Evolutionary conservation across 495 filamentous ascomycete species (phyloP), one percentile per base, ranked within the genome.

Genomic region (Symbiotaphrina buchneri): DNA sequence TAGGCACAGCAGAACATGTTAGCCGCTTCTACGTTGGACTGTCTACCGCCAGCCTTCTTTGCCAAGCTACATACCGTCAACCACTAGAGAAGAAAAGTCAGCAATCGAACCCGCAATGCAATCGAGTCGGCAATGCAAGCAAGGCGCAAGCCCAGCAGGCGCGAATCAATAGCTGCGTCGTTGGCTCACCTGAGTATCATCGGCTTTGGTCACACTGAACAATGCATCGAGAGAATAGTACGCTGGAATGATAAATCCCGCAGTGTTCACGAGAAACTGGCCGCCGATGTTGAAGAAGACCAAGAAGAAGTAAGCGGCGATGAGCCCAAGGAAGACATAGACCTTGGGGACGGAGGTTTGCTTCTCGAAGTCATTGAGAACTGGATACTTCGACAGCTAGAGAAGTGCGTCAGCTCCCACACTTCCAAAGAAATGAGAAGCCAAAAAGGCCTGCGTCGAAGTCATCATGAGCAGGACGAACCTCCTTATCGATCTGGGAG

Each of bases 261-360:
- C 90, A 39, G 90, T 58, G 59, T 99, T 99, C 48, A 90, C 87
- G 39, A 99, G 68, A 51, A 95, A 76, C 52, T 87, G 79, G 46
- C 87, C 85, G 38, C 81, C 87, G 42, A 94, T 84, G 67, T 99
- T 99, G 66, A 99, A 90, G 65, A 95, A 75, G 56, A 95, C 78
- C 11, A 99, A 68, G 68, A 94, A 93, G 65, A 92, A 83, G 65
- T 99, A 99, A 43, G 91, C 61, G 29, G 71, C 73, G 28, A 53
- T 65, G 19, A 93, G 52, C 41, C 87, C 87, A 29, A 93, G 74
- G 55, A 92, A 67, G 40, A 71, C 80, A 46, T 99, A 95, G 50
- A 85, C 81, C 65, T 99, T 99, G 39, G 87, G 87, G 28, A 93
- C 71, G 15, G 70, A 74, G 39, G 81, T 87, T 58, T 92, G 81